A percentile compares a stretch with the other conserved stretches of the same genome.
Conservation (phyloP, 495 filamentous ascomycete species). For the Platismatia glauca region DNA sequence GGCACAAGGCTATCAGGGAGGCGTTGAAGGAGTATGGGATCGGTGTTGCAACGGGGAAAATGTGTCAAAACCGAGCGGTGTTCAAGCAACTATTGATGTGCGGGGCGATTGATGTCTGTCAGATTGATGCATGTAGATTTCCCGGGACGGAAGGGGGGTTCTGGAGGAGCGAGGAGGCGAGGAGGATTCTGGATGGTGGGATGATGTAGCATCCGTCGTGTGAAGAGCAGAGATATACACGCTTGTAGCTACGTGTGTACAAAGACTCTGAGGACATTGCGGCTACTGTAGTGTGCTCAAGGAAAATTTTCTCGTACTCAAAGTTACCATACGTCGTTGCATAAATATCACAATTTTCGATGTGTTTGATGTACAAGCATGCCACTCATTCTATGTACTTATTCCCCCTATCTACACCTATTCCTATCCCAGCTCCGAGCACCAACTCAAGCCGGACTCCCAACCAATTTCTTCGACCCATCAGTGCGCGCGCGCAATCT, state of each 20-base stretch:
- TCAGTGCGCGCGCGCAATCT: neutral
- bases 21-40: neutral
- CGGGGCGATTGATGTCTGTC: conserved; percentile 62
- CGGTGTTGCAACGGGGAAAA: neutral
- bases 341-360: neutral
- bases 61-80: neutral
- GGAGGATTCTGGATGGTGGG: neutral
- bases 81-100: neutral
- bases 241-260: neutral
- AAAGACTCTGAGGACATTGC: neutral
- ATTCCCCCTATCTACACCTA: neutral
- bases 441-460: neutral
- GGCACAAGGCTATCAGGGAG: neutral
- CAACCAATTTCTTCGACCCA: neutral
- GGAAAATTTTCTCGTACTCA: too few relatives aligned
- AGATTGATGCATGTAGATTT: conserved; percentile 28
- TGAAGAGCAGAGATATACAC: neutral
- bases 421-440: neutral
- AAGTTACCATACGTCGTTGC: neutral
- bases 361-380: neutral
- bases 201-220: neutral
- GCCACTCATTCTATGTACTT: neutral
- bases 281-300: too few relatives aligned
- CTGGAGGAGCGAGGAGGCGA: neutral
- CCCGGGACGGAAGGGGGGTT: neutral